phyloP scores from a whole-genome alignment of 2,329 filamentous ascomycete genomes.

The Talaromyces albobiverticillius region DNA sequence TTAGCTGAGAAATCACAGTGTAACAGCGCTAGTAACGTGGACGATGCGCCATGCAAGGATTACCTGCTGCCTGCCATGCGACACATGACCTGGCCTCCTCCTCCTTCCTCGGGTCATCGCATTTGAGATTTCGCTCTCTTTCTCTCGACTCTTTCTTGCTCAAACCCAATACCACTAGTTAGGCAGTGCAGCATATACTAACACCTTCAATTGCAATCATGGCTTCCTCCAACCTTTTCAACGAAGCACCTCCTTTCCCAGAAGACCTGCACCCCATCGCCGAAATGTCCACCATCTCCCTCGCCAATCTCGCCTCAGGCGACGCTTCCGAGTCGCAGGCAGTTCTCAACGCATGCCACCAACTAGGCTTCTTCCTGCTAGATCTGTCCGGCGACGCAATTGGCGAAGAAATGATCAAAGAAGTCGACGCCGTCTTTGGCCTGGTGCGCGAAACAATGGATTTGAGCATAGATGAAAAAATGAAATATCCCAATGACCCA shows the following conservation, averaged over 20 bases:
- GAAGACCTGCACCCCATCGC: constrained; percentile 9
- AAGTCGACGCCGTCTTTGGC: constrained; percentile 1
- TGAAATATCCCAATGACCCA: constrained; percentile 33
- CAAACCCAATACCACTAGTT: too few species aligned
- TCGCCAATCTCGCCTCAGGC: not conserved
- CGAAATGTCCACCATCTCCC: not conserved
- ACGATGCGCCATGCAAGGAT: too few species aligned
- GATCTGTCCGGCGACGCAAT: constrained; percentile 30
- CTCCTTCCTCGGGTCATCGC: too few species aligned
- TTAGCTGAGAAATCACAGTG: too few species aligned
- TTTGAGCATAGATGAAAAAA: constrained; percentile 38
- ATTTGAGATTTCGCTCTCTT: too few species aligned
- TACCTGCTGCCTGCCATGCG: too few species aligned
- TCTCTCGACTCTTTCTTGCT: too few species aligned
- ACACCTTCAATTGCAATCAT: not conserved
- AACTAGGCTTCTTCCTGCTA: constrained; percentile 53
- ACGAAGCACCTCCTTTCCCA: not conserved
- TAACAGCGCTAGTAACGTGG: too few species aligned
- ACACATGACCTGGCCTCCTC: too few species aligned
- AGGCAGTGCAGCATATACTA: too few species aligned
- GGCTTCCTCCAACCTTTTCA: constrained; percentile 1
- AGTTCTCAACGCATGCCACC: constrained; percentile 28
- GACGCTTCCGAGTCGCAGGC: not conserved
- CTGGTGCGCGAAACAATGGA: constrained; percentile 4
- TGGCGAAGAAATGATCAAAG: constrained; percentile 25